A percentile compares a stretch with the other conserved stretches of the same genome.
These are phyloP conservation scores for Lichtheimia corymbifera DNA, from an alignment of 371 early-diverging fungal species.

Conservation along the genomic window DNA sequence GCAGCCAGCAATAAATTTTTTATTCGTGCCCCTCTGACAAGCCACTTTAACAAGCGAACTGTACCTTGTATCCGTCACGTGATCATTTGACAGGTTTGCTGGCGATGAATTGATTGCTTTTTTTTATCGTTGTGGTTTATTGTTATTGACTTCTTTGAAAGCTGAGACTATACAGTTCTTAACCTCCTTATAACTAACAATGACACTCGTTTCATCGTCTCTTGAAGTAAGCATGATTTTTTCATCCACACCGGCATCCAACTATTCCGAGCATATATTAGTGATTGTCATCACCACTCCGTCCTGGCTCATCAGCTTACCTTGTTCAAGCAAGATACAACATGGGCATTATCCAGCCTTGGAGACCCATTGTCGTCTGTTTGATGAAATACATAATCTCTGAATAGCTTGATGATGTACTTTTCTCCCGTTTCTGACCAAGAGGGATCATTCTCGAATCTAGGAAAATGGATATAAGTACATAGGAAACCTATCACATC, in stretches of 20 bases:
- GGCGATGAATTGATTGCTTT: too few relatives aligned
- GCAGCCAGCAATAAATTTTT: too few relatives aligned
- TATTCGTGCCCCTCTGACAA: too few relatives aligned
- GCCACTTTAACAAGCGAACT: too few relatives aligned
- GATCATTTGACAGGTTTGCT: too few relatives aligned
- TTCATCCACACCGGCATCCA: constrained; percentile 93
- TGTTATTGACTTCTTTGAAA: constrained; percentile 61
- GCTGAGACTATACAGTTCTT: constrained; percentile 84
- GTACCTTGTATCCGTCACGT: too few relatives aligned
- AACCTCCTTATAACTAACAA: constrained; percentile 90
- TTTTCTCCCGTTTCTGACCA: constrained; percentile 98
- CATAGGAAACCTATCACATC: background rate
- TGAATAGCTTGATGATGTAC: constrained; percentile 92
- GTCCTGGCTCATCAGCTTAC: constrained; percentile 39
- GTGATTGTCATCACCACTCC: too few relatives aligned
- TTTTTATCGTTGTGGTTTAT: constrained; percentile 14
- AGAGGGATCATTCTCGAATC: constrained; percentile 83
- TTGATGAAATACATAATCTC: constrained; percentile 96
- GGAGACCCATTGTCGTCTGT: constrained; percentile 88
- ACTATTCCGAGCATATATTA: constrained; percentile 43
- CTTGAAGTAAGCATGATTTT: constrained; percentile 89
- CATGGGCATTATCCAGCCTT: constrained; percentile 89
- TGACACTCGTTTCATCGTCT: constrained; percentile 92
- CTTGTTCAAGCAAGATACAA: constrained; percentile 93
- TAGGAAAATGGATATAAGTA: constrained; percentile 16